Base-by-base conservation (phyloP, 345 rosid species). In the Citrus medica region DNA sequence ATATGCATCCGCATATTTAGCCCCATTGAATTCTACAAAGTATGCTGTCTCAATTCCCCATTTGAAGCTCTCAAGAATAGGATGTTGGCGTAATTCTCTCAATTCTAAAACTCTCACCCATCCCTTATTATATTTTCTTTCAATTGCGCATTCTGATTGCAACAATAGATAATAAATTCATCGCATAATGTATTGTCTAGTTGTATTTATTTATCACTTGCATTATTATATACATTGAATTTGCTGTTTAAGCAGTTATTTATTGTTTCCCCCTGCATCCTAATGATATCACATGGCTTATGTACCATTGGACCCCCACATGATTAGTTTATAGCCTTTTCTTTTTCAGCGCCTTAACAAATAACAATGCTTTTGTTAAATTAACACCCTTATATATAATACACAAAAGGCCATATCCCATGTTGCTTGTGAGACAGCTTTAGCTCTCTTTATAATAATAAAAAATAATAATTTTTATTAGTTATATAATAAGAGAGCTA, bases 281-380 rank as follows among this genome's bases (percentile, higher is more conserved):
- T 82, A 80, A 84, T 87, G 86, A 79, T 76, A 60, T 85, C 93
- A 91, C 95, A 86, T 87, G 94, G 90, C 82, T 38, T 72, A 86
- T 28, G 84, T 81, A 69, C 77, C 78, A 84, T 86, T 82, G 87
- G 93, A 75, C 81, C 83, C 81, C 85, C 38, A 60, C 85, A 74
- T 10, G 59, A 67, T 87, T 81, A 76, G 76, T 82, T 78, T 79
- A 78, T 70, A 37, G 24, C 32, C 22, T 24, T 40, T 72, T 78
- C 76, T 37, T 80, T 83, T 79, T 56, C 79, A 46, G 21, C 73
- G 60, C 73, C 62, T 38, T 74, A 64, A 67, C 60, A 42, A 35
- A 6, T 71, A 59, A 62, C 55, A 53, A 28, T 9, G 40, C 61
- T 74, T 74, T 79, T 70, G 70, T 66, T 46, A 46, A 46, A 74